These are phyloP conservation scores for Termitomyces sp. DNA, from an alignment of 768 basidiomycete species.

Conservation along the genomic window DNA sequence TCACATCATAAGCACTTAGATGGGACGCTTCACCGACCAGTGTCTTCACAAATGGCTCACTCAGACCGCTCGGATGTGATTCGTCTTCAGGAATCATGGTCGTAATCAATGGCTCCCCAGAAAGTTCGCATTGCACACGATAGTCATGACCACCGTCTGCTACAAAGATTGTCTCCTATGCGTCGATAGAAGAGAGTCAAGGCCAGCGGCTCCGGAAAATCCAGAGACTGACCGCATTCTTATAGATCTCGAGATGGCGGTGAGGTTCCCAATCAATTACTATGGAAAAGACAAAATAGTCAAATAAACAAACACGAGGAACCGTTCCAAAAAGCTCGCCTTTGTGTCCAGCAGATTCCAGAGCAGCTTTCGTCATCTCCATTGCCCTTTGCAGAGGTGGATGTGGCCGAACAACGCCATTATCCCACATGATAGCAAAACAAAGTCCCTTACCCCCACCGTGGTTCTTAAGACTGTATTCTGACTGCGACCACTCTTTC, in stretches of 20 bases:
- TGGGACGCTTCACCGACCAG: slow-evolving; percentile 39
- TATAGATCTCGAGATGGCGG: slow-evolving; percentile 46
- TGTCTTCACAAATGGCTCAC: slow-evolving; percentile 36
- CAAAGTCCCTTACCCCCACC: slow-evolving; percentile 39
- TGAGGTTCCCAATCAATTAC: slow-evolving; percentile 64
- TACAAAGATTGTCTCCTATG: slow-evolving; percentile 41
- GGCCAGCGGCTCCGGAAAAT: neutral
- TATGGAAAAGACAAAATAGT: slow-evolving; percentile 14
- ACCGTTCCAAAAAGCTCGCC: slow-evolving; percentile 19
- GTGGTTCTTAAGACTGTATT: slow-evolving; percentile 41
- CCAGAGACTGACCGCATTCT: slow-evolving; percentile 28
- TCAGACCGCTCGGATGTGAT: slow-evolving; percentile 20
- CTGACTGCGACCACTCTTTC: slow-evolving; percentile 41
- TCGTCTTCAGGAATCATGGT: slow-evolving; percentile 40
- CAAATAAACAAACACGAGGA: slow-evolving; percentile 4
- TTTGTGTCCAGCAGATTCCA: slow-evolving; percentile 45
- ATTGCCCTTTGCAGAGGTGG: slow-evolving; percentile 51
- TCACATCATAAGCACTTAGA: slow-evolving; percentile 37
- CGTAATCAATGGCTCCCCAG: slow-evolving; percentile 53
- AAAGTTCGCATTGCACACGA: slow-evolving; percentile 30
- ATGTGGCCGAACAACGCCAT: slow-evolving; percentile 40
- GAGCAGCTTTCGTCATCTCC: slow-evolving; percentile 34
- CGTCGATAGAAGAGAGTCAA: slow-evolving; percentile 5
- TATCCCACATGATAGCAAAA: slow-evolving; percentile 48
- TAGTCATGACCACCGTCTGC: slow-evolving; percentile 51